Conservation (phyloP, 2,329 filamentous ascomycete genomes). For the Talaromyces verruculosus region DNA sequence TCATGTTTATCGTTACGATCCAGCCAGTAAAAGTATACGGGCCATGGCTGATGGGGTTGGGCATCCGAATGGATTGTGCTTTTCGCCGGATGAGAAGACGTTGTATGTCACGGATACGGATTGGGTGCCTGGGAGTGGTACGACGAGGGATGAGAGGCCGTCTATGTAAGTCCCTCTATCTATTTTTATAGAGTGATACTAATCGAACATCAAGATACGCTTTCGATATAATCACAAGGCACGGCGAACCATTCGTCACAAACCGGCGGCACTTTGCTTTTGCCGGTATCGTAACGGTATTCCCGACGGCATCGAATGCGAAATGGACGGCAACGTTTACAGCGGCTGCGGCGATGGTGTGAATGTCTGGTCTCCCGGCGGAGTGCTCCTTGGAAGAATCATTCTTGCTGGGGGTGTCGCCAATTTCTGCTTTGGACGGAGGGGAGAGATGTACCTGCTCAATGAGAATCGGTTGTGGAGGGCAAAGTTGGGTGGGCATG, state of each 20-base stretch:
- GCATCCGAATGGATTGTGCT: slow-evolving; percentile 47
- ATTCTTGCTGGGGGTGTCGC: not conserved
- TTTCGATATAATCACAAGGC: not conserved
- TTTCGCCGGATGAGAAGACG: slow-evolving; percentile 41
- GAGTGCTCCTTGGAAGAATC: slow-evolving; percentile 47
- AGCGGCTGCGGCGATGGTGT: slow-evolving; percentile 57
- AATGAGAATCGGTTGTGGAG: not conserved
- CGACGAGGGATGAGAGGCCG: not conserved
- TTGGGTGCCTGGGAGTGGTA: slow-evolving; percentile 28
- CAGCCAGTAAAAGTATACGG: slow-evolving; percentile 34
- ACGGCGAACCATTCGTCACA: not conserved
- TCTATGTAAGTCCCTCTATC: not conserved
- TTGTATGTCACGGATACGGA: slow-evolving; percentile 47
- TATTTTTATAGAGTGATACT: not conserved
- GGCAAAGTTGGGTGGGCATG: not conserved
- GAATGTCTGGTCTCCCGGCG: slow-evolving; percentile 54
- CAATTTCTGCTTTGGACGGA: not conserved
- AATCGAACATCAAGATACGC: not conserved
- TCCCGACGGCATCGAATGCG: slow-evolving; percentile 52
- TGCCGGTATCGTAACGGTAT: slow-evolving; percentile 48
- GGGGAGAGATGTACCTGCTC: not conserved
- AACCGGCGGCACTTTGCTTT: slow-evolving; percentile 57
- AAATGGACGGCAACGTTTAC: slow-evolving; percentile 57
- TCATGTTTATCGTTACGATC: slow-evolving; percentile 43
- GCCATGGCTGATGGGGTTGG: slow-evolving; percentile 42